A percentile compares a stretch with the other conserved stretches of the same genome.
These are phyloP conservation scores for Diaporthe nobilis DNA, from an alignment of 2,329 filamentous ascomycete species.

Conservation along the genomic window DNA sequence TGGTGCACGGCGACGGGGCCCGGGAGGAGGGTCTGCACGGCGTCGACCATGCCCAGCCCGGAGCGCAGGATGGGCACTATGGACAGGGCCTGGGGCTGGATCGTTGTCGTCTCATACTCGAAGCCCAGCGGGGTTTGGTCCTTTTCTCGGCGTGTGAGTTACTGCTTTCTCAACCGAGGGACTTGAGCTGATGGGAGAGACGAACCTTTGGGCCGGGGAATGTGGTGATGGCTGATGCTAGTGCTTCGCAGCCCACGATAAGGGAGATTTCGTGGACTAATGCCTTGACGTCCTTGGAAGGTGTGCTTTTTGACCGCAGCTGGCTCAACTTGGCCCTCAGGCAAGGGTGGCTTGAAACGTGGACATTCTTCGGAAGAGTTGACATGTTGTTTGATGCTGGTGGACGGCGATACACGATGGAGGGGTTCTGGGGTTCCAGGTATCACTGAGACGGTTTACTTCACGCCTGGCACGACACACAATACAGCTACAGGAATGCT, in stretches of 20 bases:
- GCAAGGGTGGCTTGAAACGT: conserved; percentile 89
- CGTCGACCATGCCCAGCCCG: conserved; percentile 91
- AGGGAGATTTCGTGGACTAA: conserved; percentile 89
- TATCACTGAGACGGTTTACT: neutral
- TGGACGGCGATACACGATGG: neutral
- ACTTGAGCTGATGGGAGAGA: conserved; percentile 30
- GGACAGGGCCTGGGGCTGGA: conserved; percentile 78
- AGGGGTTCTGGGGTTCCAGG: neutral
- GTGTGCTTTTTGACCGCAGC: conserved; percentile 80
- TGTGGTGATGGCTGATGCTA: conserved; percentile 73
- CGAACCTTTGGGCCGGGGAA: conserved; percentile 75
- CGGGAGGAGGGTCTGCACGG: conserved; percentile 87
- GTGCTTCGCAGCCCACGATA: conserved; percentile 86
- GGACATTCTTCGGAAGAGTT: conserved; percentile 71
- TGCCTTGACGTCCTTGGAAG: conserved; percentile 81
- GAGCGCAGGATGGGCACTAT: conserved; percentile 94
- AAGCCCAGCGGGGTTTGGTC: conserved; percentile 84
- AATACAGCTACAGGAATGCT: neutral
- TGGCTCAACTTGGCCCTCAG: conserved; percentile 90
- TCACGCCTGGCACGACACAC: neutral
- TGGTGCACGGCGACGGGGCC: conserved; percentile 87
- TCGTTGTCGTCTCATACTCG: conserved; percentile 76
- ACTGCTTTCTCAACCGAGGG: neutral
- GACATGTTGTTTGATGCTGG: conserved; percentile 45
- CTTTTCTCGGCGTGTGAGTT: conserved; percentile 57